Percentiles rank a stretch among this genome's conserved stretches.
Evolutionary conservation across 1,284 basidiomycete genomes (phyloP).

Genomic region (Porogramme epimiltina): DNA sequence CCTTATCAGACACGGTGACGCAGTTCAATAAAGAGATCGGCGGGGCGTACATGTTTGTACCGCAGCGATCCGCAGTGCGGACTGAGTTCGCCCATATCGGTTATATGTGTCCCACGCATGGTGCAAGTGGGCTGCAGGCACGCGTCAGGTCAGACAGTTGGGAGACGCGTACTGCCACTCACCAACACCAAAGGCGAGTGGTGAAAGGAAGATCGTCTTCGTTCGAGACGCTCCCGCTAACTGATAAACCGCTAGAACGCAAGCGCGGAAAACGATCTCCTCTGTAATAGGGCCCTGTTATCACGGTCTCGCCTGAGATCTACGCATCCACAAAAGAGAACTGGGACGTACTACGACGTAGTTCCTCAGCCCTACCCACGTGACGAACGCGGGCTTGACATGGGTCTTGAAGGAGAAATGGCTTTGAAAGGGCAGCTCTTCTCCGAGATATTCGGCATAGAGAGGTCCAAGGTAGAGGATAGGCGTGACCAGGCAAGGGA

Average conservation of each 20-base stretch:
- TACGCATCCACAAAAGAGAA: background rate
- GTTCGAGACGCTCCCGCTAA: constrained; percentile 59
- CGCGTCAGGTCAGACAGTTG: background rate
- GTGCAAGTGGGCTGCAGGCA: constrained; percentile 65
- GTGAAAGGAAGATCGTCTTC: constrained; percentile 78
- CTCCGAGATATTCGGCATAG: constrained; percentile 60
- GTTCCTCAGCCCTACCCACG: constrained; percentile 72
- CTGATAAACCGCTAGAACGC: constrained; percentile 75
- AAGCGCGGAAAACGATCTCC: constrained; percentile 90
- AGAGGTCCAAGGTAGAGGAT: constrained; percentile 86
- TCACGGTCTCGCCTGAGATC: background rate
- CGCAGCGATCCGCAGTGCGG: constrained; percentile 65
- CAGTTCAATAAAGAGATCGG: background rate
- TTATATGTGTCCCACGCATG: constrained; percentile 88
- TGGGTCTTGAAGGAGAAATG: constrained; percentile 48
- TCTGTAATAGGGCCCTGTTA: constrained; percentile 87
- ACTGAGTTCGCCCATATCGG: constrained; percentile 60
- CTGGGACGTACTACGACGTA: constrained; percentile 67
- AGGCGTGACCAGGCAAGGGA: constrained; percentile 73
- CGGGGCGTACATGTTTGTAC: constrained; percentile 56
- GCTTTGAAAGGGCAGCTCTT: constrained; percentile 64
- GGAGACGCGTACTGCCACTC: constrained; percentile 27
- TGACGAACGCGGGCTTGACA: constrained; percentile 44
- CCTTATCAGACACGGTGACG: background rate
- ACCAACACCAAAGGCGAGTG: constrained; percentile 90